These are phyloP conservation scores for Suhomyces prunicola DNA, from an alignment of 805 yeast genomes.

Conservation along the genomic window DNA sequence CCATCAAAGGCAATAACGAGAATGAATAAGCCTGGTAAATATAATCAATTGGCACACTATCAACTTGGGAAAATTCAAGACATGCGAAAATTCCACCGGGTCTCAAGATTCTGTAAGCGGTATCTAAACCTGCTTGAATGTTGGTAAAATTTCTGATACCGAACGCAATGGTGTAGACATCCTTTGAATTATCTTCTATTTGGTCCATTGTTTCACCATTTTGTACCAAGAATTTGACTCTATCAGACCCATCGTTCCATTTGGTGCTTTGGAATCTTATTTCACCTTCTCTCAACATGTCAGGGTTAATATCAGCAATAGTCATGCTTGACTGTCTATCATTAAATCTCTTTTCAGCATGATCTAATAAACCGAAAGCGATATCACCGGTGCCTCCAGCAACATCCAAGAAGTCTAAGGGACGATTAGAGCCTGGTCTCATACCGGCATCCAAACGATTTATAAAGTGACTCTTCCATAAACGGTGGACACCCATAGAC, in stretches of 20 bases:
- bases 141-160: slow-evolving; percentile 97
- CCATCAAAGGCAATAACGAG: slow-evolving; percentile 86
- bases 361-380: slow-evolving; percentile 91
- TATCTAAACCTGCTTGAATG: slow-evolving; percentile 86
- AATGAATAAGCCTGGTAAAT: slow-evolving; percentile 87
- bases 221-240: slow-evolving; percentile 82
- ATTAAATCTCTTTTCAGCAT: slow-evolving; percentile 74
- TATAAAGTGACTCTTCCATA: slow-evolving; percentile 93
- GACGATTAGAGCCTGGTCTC: slow-evolving; percentile 76
- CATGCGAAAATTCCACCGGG: slow-evolving; percentile 99
- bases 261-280: slow-evolving; percentile 60
- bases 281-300: slow-evolving; percentile 92
- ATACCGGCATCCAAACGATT: slow-evolving; percentile 87
- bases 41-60: slow-evolving; percentile 69
- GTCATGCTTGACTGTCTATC: slow-evolving; percentile 81
- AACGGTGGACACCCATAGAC: slow-evolving; percentile 92
- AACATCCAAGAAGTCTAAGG: slow-evolving; percentile 86
- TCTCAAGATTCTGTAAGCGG: slow-evolving; percentile 93
- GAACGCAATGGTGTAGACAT: slow-evolving; percentile 93
- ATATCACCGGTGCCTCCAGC: slow-evolving; percentile 99
- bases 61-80: slow-evolving; percentile 90
- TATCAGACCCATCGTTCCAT: slow-evolving; percentile 55
- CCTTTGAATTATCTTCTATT: slow-evolving; percentile 84
- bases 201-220: slow-evolving; percentile 88
- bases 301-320: slow-evolving; percentile 91